phyloP scores from a whole-genome alignment of 2,329 filamentous ascomycete species.

The Aspergillus brunneoviolaceus region DNA sequence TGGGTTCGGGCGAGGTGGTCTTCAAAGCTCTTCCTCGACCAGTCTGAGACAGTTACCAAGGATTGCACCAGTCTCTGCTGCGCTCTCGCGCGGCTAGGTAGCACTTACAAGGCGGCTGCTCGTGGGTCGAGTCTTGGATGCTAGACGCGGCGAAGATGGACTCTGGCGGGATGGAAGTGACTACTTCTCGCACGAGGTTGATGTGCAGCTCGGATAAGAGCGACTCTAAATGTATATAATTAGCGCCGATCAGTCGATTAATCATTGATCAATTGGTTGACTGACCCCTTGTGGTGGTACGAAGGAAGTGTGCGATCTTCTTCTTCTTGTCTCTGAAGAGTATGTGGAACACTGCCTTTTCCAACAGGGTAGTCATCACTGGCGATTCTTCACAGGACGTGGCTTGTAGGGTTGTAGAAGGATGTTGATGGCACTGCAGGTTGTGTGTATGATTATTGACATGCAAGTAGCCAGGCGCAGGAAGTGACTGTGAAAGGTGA shows the following conservation, averaged over 20 bases:
- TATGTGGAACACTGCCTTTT: background rate
- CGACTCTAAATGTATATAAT: background rate
- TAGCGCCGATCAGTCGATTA: no score
- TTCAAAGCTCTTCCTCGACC: constrained; percentile 2
- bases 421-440: no score
- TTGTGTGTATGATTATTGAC: no score
- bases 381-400: no score
- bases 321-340: background rate
- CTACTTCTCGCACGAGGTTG: background rate
- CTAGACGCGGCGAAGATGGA: background rate
- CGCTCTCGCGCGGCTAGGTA: background rate
- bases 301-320: background rate
- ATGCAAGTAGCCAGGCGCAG: no score
- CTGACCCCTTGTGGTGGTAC: background rate
- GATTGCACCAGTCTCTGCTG: background rate
- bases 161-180: background rate
- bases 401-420: no score
- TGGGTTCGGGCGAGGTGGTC: background rate
- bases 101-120: background rate
- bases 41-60: background rate
- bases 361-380: background rate
- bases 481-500: no score
- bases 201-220: background rate
- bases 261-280: background rate
- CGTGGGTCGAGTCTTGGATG: constrained; percentile 1